phyloP scores from a whole-genome alignment of 441 rosid species.

The Flueggea neowawraea region DNA sequence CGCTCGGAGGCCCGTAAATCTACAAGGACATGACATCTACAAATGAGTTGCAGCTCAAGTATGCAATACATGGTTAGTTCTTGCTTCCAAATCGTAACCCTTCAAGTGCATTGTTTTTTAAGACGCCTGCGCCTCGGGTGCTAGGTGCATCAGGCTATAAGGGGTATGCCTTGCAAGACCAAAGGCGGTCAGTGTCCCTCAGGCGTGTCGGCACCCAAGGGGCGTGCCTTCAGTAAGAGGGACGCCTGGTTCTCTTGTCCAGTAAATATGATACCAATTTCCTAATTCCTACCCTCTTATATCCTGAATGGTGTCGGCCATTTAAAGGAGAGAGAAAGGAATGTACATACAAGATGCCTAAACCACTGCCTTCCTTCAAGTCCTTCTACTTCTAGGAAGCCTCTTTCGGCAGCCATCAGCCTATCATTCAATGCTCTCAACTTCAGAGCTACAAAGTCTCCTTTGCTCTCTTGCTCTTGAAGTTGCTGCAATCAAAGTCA shows the following conservation, averaged over 20 bases:
- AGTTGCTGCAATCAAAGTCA: constrained; percentile 39
- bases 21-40: constrained; percentile 13
- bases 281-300: no score
- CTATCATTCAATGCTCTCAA: constrained; percentile 74
- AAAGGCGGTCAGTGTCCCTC: no score
- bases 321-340: neutral
- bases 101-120: no score
- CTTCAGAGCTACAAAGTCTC: constrained; percentile 28
- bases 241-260: no score
- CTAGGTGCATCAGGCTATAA: no score
- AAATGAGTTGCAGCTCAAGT: neutral
- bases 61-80: no score
- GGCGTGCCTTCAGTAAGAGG: no score
- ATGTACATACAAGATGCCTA: constrained; percentile 81
- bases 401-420: constrained; percentile 90
- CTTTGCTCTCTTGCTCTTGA: constrained; percentile 24
- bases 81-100: no score
- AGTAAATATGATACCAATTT: neutral
- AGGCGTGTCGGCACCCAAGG: no score
- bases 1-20: constrained; percentile 71
- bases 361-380: constrained; percentile 77
- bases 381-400: constrained; percentile 81
- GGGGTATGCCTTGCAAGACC: no score
- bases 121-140: no score
- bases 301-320: no score